Conservation (phyloP, 1,284 basidiomycete species). For the Cryptococcus wingfieldii region DNA sequence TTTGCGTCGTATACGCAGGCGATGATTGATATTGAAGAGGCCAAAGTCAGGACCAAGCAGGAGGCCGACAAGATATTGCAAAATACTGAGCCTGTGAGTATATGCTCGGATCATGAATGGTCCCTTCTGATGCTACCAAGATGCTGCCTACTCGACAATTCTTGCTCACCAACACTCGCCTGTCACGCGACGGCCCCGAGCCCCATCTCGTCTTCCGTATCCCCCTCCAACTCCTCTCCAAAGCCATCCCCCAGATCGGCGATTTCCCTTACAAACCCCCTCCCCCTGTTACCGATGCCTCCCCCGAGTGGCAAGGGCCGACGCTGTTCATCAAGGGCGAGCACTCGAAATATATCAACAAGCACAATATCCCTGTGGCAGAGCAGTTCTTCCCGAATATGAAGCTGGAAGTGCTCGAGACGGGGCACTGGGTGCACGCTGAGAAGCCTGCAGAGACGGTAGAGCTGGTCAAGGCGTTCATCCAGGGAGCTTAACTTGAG, state of each 20-base stretch:
- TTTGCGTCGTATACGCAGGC: slow-evolving; percentile 51
- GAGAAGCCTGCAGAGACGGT: slow-evolving; percentile 45
- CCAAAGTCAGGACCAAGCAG: slow-evolving; percentile 47
- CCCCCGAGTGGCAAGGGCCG: slow-evolving; percentile 49
- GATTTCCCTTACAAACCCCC: slow-evolving; percentile 53
- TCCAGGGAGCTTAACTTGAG: slow-evolving; percentile 13
- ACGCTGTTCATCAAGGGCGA: slow-evolving; percentile 56
- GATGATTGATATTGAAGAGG: slow-evolving; percentile 53
- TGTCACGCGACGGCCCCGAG: slow-evolving; percentile 22
- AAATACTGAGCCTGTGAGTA: slow-evolving; percentile 49
- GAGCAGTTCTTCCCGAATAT: slow-evolving; percentile 54
- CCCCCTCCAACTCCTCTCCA: slow-evolving; percentile 51
- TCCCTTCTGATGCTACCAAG: slow-evolving; percentile 24
- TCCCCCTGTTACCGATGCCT: slow-evolving; percentile 23
- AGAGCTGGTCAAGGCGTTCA: slow-evolving; percentile 36
- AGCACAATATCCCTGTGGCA: slow-evolving; percentile 51
- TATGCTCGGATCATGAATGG: not conserved
- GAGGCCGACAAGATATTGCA: slow-evolving; percentile 54
- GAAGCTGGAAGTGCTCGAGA: slow-evolving; percentile 40
- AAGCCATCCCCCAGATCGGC: slow-evolving; percentile 52
- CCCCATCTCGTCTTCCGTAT: slow-evolving; percentile 52
- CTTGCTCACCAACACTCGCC: slow-evolving; percentile 55
- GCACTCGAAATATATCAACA: slow-evolving; percentile 54
- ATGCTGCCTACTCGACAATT: slow-evolving; percentile 54
- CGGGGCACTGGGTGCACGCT: slow-evolving; percentile 51